These are phyloP conservation scores for Xylaria flabelliformis DNA, from an alignment of 495 filamentous ascomycete species.

Conservation along the genomic window DNA sequence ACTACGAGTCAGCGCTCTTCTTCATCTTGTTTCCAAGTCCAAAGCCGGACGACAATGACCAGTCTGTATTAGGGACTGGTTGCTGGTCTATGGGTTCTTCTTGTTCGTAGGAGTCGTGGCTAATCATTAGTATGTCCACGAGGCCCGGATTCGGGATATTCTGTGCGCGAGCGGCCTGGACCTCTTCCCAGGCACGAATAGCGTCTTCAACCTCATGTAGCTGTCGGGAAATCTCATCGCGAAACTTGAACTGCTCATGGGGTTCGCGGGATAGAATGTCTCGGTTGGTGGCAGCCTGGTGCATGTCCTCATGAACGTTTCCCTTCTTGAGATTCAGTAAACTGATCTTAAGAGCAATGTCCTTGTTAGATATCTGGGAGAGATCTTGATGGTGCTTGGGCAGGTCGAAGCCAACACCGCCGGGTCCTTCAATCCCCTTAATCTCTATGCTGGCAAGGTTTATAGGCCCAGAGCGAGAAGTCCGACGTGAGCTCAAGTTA, in stretches of 20 bases:
- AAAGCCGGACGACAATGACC: background rate
- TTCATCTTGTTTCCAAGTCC: background rate
- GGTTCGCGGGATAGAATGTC: conserved; percentile 20
- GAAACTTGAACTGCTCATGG: conserved; percentile 18
- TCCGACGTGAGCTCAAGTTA: background rate
- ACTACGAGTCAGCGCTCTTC: background rate
- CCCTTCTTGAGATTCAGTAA: conserved; percentile 27
- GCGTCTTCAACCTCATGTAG: conserved; percentile 14
- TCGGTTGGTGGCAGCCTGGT: conserved; percentile 20
- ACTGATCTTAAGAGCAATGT: conserved; percentile 23
- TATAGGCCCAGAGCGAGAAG: conserved; percentile 17
- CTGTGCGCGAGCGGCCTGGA: background rate
- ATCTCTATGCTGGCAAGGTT: background rate
- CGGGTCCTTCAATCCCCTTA: conserved; percentile 21
- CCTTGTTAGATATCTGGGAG: conserved; percentile 18
- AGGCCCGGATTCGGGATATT: conserved; percentile 7
- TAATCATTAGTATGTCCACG: conserved; percentile 25
- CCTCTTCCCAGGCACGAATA: conserved; percentile 26
- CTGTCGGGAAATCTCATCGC: background rate
- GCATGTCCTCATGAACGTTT: conserved; percentile 25
- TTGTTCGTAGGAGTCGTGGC: conserved; percentile 15
- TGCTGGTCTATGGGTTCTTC: background rate
- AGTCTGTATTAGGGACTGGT: background rate
- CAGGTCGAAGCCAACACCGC: conserved; percentile 18
- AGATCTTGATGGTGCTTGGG: conserved; percentile 19